Base-by-base conservation (phyloP, 768 basidiomycete genomes). In the Hebeloma cylindrosporum region DNA sequence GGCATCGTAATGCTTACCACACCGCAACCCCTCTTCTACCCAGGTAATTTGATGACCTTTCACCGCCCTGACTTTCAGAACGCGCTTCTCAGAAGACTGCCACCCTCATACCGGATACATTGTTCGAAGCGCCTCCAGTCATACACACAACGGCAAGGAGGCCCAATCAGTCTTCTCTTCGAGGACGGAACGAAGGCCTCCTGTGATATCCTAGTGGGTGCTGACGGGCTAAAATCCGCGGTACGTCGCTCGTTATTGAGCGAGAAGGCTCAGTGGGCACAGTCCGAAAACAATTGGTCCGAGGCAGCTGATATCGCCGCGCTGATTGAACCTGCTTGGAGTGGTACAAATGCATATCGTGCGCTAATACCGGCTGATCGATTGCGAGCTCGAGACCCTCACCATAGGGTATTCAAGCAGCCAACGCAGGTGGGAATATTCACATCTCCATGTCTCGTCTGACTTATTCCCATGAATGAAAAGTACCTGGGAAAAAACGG, bases 31-130 rank as follows among this genome's bases (percentile, higher is more conserved):
- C 29, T 20, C 9, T 31, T 10, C 23, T 38, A 13, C 16, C 29
- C 56, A 82, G 80, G 80, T n/a, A 62, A 64, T 44, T 42, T 80
- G 48, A 66, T 79, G 50, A 61, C 64, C 46, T 70, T 88, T 50
- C 85, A 85, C 60, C 79, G 86, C 11, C 72, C 83, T 17, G 82
- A 85, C 52, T 84, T 87, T 53, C 83, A 86, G 44, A 61, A 66
- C 16, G 74, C 72, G 2, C 69, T 88, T 42, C 69, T 88, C 7
- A 60, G 66, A 30, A 67, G 68, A 45, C 61, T 86, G 21, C 67
- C 76, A 1, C 54, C 70, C 11, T 64, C 70, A 3, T 77, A 71
- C 55, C 68, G 63, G 37, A 69, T 74, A 4, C 66, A 76, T 44
- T 78, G 74, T 41, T 71, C 69, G 10, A 88, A 83, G 59, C 81